These are phyloP conservation scores for Aspergillus funiculosus DNA, from an alignment of 495 filamentous ascomycete species.

Conservation along the genomic window DNA sequence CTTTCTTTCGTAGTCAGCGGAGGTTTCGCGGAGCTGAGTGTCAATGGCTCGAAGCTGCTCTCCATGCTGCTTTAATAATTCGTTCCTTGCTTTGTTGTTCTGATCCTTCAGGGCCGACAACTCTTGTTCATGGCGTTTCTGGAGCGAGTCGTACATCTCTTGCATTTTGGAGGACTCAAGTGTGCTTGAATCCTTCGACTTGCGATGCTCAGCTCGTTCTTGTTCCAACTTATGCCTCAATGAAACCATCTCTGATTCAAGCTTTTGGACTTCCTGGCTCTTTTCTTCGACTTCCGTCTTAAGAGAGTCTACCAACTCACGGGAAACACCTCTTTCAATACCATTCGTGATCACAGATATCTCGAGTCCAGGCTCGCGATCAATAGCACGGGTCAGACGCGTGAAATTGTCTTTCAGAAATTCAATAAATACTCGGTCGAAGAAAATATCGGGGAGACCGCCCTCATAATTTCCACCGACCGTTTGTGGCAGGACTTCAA, in stretches of 20 bases:
- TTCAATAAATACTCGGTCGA: conserved; percentile 82
- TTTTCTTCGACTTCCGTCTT: conserved; percentile 71
- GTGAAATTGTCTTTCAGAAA: conserved; percentile 96
- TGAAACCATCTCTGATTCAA: conserved; percentile 60
- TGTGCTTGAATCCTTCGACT: conserved; percentile 59
- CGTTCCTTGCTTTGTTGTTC: conserved; percentile 38
- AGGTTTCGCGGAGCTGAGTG: conserved; percentile 42
- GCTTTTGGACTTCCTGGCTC: conserved; percentile 58
- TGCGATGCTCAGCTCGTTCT: conserved; percentile 68
- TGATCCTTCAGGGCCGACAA: conserved; percentile 43
- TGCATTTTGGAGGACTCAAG: conserved; percentile 62
- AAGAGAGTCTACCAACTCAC: conserved; percentile 77
- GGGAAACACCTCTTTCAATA: conserved; percentile 74
- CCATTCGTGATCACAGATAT: conserved; percentile 72
- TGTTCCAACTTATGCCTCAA: conserved; percentile 66
- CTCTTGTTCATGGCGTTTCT: conserved; percentile 62
- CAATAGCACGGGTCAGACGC: conserved; percentile 76
- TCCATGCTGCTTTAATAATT: conserved; percentile 43
- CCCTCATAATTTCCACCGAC: conserved; percentile 49
- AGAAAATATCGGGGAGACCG: conserved; percentile 74
- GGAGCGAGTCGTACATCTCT: conserved; percentile 64
- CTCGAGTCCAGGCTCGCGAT: conserved; percentile 84
- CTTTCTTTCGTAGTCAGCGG: conserved; percentile 46
- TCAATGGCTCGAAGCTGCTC: conserved; percentile 46
- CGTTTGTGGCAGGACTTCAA: conserved; percentile 76